phyloP scores from a whole-genome alignment of 805 yeast species.

The Myxozyma sirexii region DNA sequence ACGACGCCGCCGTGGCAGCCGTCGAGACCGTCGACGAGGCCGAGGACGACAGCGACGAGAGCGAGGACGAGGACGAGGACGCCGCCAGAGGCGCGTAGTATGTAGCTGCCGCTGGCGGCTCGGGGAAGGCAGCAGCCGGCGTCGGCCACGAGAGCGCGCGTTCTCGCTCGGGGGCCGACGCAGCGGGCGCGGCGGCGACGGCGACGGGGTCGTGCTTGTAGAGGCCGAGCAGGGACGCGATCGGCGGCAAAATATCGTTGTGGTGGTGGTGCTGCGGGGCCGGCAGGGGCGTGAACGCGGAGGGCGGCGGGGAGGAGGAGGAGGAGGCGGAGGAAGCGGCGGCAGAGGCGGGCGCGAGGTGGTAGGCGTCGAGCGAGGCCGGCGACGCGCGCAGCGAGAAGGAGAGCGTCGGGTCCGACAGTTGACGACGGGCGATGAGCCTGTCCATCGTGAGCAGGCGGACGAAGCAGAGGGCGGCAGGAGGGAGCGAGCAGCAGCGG shows the following conservation, averaged over 20 bases:
- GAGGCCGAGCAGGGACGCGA: constrained; percentile 2
- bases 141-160: constrained; percentile 8
- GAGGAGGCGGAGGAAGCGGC: constrained; percentile 1
- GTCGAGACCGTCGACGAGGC: neutral
- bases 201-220: neutral
- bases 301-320: constrained; percentile 4
- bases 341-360: constrained; percentile 12
- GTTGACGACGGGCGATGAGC: constrained; percentile 1
- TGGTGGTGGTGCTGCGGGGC: neutral
- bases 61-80: neutral
- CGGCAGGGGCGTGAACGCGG: constrained; percentile 1
- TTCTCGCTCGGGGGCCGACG: too few relatives aligned
- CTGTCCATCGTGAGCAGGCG: constrained; percentile 4
- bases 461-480: neutral
- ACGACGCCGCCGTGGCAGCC: constrained; percentile 1
- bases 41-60: constrained; percentile 1
- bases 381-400: constrained; percentile 13
- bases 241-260: constrained; percentile 3
- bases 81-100: neutral
- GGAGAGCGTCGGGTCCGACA: neutral
- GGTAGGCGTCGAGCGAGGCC: constrained; percentile 25
- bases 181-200: too few relatives aligned
- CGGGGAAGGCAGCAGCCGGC: neutral
- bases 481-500: neutral
- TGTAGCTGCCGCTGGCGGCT: neutral